These are phyloP conservation scores for Aureobasidium musti DNA, from an alignment of 2,329 filamentous ascomycete species.

Conservation along the genomic window DNA sequence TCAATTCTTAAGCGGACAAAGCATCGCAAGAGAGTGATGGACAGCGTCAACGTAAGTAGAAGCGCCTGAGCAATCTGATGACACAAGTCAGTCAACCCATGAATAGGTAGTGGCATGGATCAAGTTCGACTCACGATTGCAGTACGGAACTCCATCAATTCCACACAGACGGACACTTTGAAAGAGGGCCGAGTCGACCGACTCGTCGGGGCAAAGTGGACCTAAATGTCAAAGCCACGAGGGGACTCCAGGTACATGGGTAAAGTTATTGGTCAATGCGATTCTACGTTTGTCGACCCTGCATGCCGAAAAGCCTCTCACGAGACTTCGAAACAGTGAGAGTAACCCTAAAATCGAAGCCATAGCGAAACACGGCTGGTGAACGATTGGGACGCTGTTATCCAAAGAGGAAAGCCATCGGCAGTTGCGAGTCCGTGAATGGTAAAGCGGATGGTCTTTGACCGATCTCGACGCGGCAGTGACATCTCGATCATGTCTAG, in stretches of 20 bases:
- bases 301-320: background rate
- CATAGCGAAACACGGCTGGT: background rate
- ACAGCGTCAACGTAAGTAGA: conserved; percentile 2
- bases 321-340: background rate
- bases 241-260: background rate
- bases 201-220: background rate
- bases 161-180: no score
- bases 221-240: conserved; percentile 1
- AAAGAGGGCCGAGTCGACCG: background rate
- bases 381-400: background rate
- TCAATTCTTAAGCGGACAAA: conserved; percentile 20
- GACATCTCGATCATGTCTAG: background rate
- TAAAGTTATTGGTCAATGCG: background rate
- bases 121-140: no score
- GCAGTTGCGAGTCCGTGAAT: background rate
- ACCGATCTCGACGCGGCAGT: background rate
- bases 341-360: background rate
- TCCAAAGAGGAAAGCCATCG: background rate
- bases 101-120: background rate
- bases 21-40: conserved; percentile 17
- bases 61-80: conserved; percentile 8
- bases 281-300: background rate
- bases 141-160: no score
- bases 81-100: background rate
- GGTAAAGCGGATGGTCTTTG: background rate